These are phyloP conservation scores for Alternaria sp. DNA, from an alignment of 2,329 filamentous ascomycete species.

Conservation along the genomic window DNA sequence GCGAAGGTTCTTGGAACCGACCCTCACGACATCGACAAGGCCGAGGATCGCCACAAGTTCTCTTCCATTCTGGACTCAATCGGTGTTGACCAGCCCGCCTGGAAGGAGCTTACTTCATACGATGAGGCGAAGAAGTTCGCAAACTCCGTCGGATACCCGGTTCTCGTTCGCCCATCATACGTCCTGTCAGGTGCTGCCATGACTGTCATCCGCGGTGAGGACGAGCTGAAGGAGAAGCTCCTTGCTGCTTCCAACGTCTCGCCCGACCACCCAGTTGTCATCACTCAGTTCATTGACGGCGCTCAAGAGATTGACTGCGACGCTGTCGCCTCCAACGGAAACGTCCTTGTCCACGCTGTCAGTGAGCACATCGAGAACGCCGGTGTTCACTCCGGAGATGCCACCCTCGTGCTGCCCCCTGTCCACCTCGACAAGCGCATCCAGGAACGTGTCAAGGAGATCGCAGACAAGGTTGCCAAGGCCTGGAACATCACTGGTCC, in stretches of 20 bases:
- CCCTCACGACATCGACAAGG: constrained; percentile 94
- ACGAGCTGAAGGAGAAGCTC: constrained; percentile 93
- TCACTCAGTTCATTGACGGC: constrained; percentile 97
- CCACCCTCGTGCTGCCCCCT: constrained; percentile 90
- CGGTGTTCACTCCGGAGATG: constrained; percentile 97
- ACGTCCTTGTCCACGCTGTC: constrained; percentile 88
- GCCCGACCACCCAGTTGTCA: constrained; percentile 96
- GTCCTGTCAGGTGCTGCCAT: constrained; percentile 97
- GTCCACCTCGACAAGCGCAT: constrained; percentile 76
- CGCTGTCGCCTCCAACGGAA: constrained; percentile 84
- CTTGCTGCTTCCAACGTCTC: constrained; percentile 88
- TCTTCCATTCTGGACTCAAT: constrained; percentile 97
- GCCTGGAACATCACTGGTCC: constrained; percentile 97
- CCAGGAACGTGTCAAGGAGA: constrained; percentile 90
- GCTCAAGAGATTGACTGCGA: constrained; percentile 97
- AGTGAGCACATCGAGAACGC: constrained; percentile 97
- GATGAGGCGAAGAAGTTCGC: constrained; percentile 88
- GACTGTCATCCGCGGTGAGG: constrained; percentile 90
- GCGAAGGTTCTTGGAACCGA: constrained; percentile 93
- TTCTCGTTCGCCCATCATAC: constrained; percentile 92
- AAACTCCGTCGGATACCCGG: constrained; percentile 84
- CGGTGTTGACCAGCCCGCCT: constrained; percentile 93
- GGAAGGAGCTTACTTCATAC: constrained; percentile 95
- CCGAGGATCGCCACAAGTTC: constrained; percentile 98
- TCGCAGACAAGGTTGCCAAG: constrained; percentile 93